Evolutionary conservation across 2,329 filamentous ascomycete genomes (phyloP).

Genomic region (Pseudogymnoascus sp.): DNA sequence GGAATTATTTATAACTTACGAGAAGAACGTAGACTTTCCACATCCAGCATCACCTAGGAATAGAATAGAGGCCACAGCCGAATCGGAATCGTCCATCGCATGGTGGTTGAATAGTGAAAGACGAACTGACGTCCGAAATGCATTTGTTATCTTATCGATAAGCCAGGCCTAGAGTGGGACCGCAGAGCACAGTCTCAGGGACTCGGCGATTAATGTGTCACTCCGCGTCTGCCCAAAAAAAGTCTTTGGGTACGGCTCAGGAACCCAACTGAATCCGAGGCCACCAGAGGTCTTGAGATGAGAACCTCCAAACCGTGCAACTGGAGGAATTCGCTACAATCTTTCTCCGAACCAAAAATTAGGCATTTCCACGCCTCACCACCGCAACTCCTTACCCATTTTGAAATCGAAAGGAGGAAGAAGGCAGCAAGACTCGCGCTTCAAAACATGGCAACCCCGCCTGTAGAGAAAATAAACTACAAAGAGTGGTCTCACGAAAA

Average conservation of each 20-base stretch:
- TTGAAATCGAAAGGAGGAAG: constrained; percentile 7
- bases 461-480: constrained; percentile 38
- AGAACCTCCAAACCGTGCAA: background rate
- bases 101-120: constrained; percentile 20
- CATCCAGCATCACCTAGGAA: constrained; percentile 53
- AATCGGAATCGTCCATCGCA: constrained; percentile 25
- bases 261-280: background rate
- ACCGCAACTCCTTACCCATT: background rate
- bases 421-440: constrained; percentile 15
- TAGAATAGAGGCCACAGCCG: constrained; percentile 44
- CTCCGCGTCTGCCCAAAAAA: constrained; percentile 3
- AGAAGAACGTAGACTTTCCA: constrained; percentile 56
- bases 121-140: constrained; percentile 19
- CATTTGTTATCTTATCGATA: constrained; percentile 6
- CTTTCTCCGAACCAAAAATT: background rate
- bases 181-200: constrained; percentile 1
- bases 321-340: background rate
- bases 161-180: background rate
- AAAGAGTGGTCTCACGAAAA: constrained; percentile 60
- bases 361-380: background rate
- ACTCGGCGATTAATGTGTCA: background rate
- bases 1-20: constrained; percentile 37
- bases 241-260: constrained; percentile 1
- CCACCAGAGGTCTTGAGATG: background rate
- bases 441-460: constrained; percentile 11